Evolutionary conservation across 148 eudicot genomes (phyloP), one percentile per base, ranked within the genome.

Genomic region (Chenopodium berlandieri): DNA sequence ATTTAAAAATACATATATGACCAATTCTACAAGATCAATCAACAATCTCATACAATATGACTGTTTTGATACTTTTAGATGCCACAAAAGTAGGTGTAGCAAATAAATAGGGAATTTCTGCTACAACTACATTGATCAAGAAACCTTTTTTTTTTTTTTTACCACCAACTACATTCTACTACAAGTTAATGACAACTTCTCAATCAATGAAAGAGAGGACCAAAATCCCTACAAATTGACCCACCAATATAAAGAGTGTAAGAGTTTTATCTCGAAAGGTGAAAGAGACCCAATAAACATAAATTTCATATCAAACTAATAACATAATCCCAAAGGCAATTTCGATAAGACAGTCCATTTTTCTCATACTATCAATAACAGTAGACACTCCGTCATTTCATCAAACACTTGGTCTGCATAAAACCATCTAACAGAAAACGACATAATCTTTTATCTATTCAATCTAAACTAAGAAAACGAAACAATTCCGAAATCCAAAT

Each of bases 371-470:
- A 17, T 14, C 62, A 56, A 56, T 56, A 0, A 34, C 8, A 31
- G 8, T 79, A 40, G 44, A 34, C 54, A 50, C 3, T 30, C 40
- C 44, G 58, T 30, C 77, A 80, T 16, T 64, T 50, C 54, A 54
- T 79, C 77, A 79, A 64, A 44, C 81, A 54, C 65, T 71, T 71
- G n/a, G 52, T n/a, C 25, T n/a, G 76, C 70, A 56, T 75, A 9
- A 40, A 12, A 30, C 9, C 3, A 12, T 19, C 11, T 58, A 20
- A 9, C 74, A 2, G 19, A 67, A 67, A 78, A 50, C 10, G 71
- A 23, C 73, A 50, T 60, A 1, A 76, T 1, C 1, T 37, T 79
- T 19, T 10, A 37, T 30, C 52, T 47, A 30, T 66, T 60, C 27
- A 46, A 34, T 23, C 63, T n/a, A 60, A 56, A 65, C 30, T 3